These are phyloP conservation scores for Primulina tabacum DNA, from an alignment of 257 asterid genomes.

Conservation along the genomic window DNA sequence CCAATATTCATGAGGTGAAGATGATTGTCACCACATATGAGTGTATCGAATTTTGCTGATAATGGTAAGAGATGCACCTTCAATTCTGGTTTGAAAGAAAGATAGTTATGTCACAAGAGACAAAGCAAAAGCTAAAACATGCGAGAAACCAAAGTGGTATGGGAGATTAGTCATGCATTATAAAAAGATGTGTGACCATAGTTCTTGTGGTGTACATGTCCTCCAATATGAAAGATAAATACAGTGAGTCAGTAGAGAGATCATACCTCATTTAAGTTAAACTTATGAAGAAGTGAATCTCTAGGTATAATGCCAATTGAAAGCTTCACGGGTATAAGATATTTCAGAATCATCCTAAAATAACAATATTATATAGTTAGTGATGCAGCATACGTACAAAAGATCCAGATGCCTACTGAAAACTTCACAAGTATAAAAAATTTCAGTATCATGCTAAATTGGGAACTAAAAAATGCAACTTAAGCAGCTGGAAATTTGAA, in stretches of 20 bases:
- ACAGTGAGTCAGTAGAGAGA: slow-evolving; percentile 7
- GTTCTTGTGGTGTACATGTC: slow-evolving; percentile 11
- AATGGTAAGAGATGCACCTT: slow-evolving; percentile 15
- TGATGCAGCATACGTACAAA: no score
- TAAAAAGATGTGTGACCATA: not conserved
- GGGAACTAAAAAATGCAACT: not conserved
- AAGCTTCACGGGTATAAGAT: slow-evolving; percentile 89
- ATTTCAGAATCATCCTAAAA: slow-evolving; percentile 94
- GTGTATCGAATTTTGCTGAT: slow-evolving; percentile 8
- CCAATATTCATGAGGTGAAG: not conserved
- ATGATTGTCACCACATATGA: not conserved
- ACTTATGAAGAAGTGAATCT: slow-evolving; percentile 59
- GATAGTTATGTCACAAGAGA: slow-evolving; percentile 6
- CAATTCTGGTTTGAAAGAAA: slow-evolving; percentile 1
- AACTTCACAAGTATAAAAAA: not conserved
- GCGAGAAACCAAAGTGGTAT: not conserved
- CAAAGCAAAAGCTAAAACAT: not conserved
- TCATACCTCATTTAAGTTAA: slow-evolving; percentile 75
- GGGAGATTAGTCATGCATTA: slow-evolving; percentile 8
- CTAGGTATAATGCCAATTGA: slow-evolving; percentile 80
- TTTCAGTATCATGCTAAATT: slow-evolving; percentile 10
- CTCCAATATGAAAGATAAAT: slow-evolving; percentile 3
- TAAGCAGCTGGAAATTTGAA: slow-evolving; percentile 10
- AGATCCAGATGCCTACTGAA: no score
- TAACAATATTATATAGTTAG: no score